A percentile compares a stretch with the other conserved stretches of the same genome.
These are phyloP conservation scores for Wakefieldia striispora DNA, from an alignment of 768 basidiomycete genomes.

Conservation along the genomic window DNA sequence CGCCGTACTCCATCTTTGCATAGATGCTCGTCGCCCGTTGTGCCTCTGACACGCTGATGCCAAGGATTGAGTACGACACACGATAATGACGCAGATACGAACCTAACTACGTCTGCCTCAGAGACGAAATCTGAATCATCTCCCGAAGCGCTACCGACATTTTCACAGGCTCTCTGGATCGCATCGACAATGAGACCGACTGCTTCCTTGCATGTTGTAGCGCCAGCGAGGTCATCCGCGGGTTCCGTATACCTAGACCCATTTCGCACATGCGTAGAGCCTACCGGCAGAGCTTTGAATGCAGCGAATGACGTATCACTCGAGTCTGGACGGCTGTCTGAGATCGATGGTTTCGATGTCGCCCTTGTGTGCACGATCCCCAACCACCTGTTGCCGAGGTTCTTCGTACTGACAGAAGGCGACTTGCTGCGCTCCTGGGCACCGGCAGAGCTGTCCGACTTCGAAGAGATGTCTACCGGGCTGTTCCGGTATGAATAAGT, in stretches of 20 bases:
- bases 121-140: slow-evolving; percentile 54
- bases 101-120: slow-evolving; percentile 81
- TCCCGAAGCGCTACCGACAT: slow-evolving; percentile 46
- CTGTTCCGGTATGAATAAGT: slow-evolving; percentile 86
- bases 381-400: slow-evolving; percentile 20
- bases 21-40: slow-evolving; percentile 82
- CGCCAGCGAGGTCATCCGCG: slow-evolving; percentile 59
- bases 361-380: slow-evolving; percentile 24
- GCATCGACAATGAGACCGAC: slow-evolving; percentile 72
- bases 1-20: slow-evolving; percentile 90
- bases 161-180: slow-evolving; percentile 65
- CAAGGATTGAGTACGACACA: neutral
- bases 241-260: slow-evolving; percentile 49
- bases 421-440: neutral
- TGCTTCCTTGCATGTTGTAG: slow-evolving; percentile 71
- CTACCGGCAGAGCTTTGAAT: slow-evolving; percentile 78
- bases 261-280: slow-evolving; percentile 49
- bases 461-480: slow-evolving; percentile 31
- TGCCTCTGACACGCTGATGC: slow-evolving; percentile 71
- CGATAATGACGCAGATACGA: slow-evolving; percentile 15
- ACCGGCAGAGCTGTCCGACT: neutral
- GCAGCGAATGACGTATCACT: slow-evolving; percentile 57
- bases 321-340: slow-evolving; percentile 33
- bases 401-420: slow-evolving; percentile 1
- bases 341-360: slow-evolving; percentile 29